Percentiles rank a stretch among this genome's conserved stretches.
Evolutionary conservation across 179 eudicot genomes (phyloP).

Genomic region (Spergularia azorica): DNA sequence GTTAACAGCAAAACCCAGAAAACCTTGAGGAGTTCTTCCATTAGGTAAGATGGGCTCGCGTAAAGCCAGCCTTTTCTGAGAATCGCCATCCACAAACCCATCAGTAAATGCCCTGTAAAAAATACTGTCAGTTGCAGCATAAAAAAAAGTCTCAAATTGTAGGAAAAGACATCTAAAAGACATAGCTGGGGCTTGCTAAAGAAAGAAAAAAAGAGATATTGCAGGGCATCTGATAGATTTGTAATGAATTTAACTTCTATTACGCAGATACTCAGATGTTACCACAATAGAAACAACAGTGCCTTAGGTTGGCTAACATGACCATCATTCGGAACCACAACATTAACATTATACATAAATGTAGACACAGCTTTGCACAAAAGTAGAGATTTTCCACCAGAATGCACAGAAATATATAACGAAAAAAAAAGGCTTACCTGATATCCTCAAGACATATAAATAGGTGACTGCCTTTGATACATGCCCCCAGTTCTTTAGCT

Average conservation of each 20-base stretch:
- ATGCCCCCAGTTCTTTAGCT: slow-evolving; percentile 34
- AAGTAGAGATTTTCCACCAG: neutral
- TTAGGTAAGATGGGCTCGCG: slow-evolving; percentile 40
- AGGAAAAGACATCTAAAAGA: neutral
- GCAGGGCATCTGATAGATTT: no score
- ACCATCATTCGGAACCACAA: no score
- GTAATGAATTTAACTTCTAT: no score
- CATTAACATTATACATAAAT: neutral
- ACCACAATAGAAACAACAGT: neutral
- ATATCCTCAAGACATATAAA: slow-evolving; percentile 61
- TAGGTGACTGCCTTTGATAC: slow-evolving; percentile 36
- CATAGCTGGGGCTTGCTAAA: no score
- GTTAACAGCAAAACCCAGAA: slow-evolving; percentile 65
- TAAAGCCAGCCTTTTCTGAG: slow-evolving; percentile 46
- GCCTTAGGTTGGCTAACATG: no score
- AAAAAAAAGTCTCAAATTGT: neutral
- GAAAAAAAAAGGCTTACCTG: slow-evolving; percentile 40
- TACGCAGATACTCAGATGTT: neutral
- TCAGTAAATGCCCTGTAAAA: slow-evolving; percentile 42
- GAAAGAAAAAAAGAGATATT: no score
- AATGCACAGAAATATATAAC: neutral
- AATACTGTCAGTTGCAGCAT: neutral
- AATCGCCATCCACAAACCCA: slow-evolving; percentile 23
- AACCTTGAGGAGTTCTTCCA: slow-evolving; percentile 55
- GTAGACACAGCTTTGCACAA: neutral